A percentile compares a stretch with the other conserved stretches of the same genome.
These are phyloP conservation scores for Fusarium albosuccineum DNA, from an alignment of 2,329 filamentous ascomycete species.

Conservation along the genomic window DNA sequence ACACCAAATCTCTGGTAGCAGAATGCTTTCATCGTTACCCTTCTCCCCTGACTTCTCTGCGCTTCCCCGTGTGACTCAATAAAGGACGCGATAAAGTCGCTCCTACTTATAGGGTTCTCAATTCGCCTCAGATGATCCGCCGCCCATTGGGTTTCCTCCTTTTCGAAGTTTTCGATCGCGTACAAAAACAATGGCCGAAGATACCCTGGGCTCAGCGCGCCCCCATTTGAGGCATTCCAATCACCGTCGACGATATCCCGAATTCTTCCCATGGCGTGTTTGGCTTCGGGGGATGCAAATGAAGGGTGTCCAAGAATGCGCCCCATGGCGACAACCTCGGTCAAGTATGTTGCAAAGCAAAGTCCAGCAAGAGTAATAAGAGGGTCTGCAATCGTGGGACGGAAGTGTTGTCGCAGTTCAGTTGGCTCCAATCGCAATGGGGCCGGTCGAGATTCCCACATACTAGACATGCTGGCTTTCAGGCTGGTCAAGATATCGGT, in stretches of 20 bases:
- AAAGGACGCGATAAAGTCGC: conserved; percentile 26
- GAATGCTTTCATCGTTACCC: conserved; percentile 25
- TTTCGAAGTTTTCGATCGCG: not conserved
- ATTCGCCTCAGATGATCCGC: not conserved
- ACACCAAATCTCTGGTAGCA: conserved; percentile 23
- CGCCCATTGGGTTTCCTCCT: conserved; percentile 1
- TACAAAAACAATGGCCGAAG: not conserved
- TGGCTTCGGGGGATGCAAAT: not conserved
- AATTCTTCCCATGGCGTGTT: not conserved
- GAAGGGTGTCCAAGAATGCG: not conserved
- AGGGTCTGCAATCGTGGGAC: not conserved
- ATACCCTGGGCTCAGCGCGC: not conserved
- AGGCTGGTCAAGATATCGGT: not conserved
- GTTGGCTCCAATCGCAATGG: too few relatives aligned
- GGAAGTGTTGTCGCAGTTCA: too few relatives aligned
- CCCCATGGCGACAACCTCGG: not conserved
- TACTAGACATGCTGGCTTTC: not conserved
- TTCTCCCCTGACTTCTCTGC: conserved; percentile 14
- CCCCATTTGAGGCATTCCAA: not conserved
- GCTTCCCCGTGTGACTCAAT: conserved; percentile 14
- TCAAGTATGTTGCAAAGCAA: not conserved
- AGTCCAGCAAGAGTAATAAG: not conserved
- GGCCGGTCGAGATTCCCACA: too few relatives aligned
- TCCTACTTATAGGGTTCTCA: conserved; percentile 17
- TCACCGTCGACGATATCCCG: not conserved